Percentiles rank a stretch among this genome's conserved stretches.
Conservation (phyloP, 805 yeast genomes). For the Candida dendrica region DNA sequence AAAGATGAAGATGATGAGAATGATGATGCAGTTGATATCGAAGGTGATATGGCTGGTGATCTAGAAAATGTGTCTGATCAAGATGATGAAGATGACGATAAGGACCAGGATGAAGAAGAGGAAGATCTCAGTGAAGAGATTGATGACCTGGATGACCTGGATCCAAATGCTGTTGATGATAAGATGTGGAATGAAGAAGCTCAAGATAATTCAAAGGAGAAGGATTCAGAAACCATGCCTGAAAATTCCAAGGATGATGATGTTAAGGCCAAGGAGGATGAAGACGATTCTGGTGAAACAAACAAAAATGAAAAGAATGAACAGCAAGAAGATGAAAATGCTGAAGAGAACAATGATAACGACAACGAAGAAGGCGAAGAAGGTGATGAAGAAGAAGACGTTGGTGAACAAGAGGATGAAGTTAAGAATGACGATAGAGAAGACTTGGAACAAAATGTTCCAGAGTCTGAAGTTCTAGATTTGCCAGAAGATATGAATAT, state of each 20-base stretch:
- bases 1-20: slow-evolving; percentile 62
- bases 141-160: slow-evolving; percentile 82
- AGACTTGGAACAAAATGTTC: slow-evolving; percentile 64
- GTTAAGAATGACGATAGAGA: slow-evolving; percentile 64
- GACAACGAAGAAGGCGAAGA: slow-evolving; percentile 47
- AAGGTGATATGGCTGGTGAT: slow-evolving; percentile 96
- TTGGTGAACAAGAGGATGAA: slow-evolving; percentile 77
- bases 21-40: slow-evolving; percentile 88
- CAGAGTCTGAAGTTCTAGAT: slow-evolving; percentile 81
- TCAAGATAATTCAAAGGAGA: slow-evolving; percentile 68
- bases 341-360: slow-evolving; percentile 32
- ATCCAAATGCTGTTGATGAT: slow-evolving; percentile 92
- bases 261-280: slow-evolving; percentile 31
- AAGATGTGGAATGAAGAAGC: slow-evolving; percentile 98
- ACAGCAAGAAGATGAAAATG: slow-evolving; percentile 23
- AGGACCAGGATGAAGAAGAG: slow-evolving; percentile 46
- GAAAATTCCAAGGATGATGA: slow-evolving; percentile 45
- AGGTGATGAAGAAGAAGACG: slow-evolving; percentile 60
- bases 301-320: slow-evolving; percentile 31
- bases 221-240: slow-evolving; percentile 68
- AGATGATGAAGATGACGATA: slow-evolving; percentile 47
- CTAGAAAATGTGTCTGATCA: slow-evolving; percentile 72
- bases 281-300: slow-evolving; percentile 25
- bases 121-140: slow-evolving; percentile 80
- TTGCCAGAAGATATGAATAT: slow-evolving; percentile 88